Evolutionary conservation across 768 basidiomycete species (phyloP), one percentile per base, ranked within the genome.

Genomic region (Termitomyces sp.): DNA sequence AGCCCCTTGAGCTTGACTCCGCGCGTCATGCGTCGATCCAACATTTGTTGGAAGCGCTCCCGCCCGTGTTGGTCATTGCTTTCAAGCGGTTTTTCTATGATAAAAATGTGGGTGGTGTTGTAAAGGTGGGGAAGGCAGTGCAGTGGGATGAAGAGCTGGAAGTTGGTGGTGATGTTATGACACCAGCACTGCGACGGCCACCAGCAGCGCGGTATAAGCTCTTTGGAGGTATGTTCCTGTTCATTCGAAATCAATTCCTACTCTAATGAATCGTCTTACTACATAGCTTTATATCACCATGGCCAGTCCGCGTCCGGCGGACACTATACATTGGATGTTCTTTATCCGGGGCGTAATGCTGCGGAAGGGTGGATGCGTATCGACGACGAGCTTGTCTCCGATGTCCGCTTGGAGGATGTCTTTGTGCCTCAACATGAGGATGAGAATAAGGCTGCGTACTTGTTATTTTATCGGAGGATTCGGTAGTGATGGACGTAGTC

Each of bases 81-180:
- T 77, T 97, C 66, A 97, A 98, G 71, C 74, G 95, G 40, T 98
- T 98, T 75, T 76, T 85, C 50, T 98, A 94, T 67, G 94, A 95
- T 64, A 80, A 82, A 3, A 74, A 72, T 14, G 83, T 83, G 0
- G 82, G 82, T 12, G 90, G 87, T 27, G 91, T 92, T 2, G 88
- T 89, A 48, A 99, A 99, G 73, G 83, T 89, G 40, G 82, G 81
- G 51, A 98, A 97, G 72, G 83, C 85, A 56, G 80, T 98, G 1
- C 73, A 76, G 25, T 95, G 94, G 73, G 80, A 80, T 23, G 79
- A 88, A 1, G 89, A 91, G 68, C 68, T 99, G 59, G 85, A 89
- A 47, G 77, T 99, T 56, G 85, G 85, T 7, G 66, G 76, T 84
- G 88, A 92, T 55, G 69, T 89, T 52, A 78, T 91, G 72, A 73